These are phyloP conservation scores for Yamadazyma akitaensis DNA, from an alignment of 805 yeast species.

Conservation along the genomic window DNA sequence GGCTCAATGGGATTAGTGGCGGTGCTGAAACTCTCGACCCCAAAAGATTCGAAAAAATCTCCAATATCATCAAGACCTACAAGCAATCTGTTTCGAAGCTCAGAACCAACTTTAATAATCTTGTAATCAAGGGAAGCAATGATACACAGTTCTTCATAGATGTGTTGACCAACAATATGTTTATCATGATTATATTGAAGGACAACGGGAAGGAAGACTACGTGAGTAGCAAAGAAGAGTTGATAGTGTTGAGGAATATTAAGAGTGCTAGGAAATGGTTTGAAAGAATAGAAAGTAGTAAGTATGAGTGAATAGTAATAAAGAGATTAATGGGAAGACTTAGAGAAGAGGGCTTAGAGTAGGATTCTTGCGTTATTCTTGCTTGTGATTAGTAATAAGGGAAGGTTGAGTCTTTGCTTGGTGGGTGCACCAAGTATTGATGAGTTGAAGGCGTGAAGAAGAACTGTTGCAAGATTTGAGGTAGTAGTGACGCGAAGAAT, in stretches of 20 bases:
- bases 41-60: conserved; percentile 88
- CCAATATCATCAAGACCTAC: conserved; percentile 89
- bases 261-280: conserved; percentile 55
- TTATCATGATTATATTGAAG: conserved; percentile 56
- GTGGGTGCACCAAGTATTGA: no score
- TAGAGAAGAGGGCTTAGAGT: background rate
- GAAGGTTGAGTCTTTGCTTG: no score
- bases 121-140: conserved; percentile 62
- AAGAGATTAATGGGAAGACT: background rate
- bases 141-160: conserved; percentile 48
- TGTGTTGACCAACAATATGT: conserved; percentile 57
- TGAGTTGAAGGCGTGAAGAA: no score
- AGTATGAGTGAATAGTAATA: conserved; percentile 2
- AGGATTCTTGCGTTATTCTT: no score
- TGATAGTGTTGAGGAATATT: conserved; percentile 53
- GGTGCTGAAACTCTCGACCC: conserved; percentile 58
- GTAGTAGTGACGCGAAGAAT: no score
- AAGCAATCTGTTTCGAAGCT: conserved; percentile 88
- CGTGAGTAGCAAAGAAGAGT: conserved; percentile 35
- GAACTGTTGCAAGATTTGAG: no score
- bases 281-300: conserved; percentile 37
- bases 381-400: no score
- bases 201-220: conserved; percentile 27
- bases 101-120: conserved; percentile 76
- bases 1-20: background rate